Percentiles rank a stretch among this genome's conserved stretches.
Conservation (phyloP, 257 asterid genomes). For the Coffea canephora region DNA sequence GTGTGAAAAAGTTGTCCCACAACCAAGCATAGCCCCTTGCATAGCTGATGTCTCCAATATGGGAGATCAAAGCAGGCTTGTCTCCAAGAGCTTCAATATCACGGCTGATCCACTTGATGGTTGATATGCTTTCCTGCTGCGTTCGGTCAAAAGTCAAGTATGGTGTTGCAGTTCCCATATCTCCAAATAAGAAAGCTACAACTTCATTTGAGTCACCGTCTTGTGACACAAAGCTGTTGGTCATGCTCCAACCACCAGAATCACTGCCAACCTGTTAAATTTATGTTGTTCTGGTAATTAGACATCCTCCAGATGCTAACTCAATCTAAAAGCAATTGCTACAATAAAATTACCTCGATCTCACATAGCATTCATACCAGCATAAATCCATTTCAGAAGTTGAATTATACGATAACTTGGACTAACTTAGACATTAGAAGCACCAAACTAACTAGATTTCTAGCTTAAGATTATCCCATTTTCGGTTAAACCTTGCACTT, state of each 20-base stretch:
- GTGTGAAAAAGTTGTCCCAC: slow-evolving; percentile 90
- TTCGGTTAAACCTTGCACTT: background rate
- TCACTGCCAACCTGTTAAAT: slow-evolving; percentile 76
- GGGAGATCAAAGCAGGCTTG: slow-evolving; percentile 80
- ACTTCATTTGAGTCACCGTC: slow-evolving; percentile 54
- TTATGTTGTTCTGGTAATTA: background rate
- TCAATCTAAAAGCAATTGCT: background rate
- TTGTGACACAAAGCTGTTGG: slow-evolving; percentile 62
- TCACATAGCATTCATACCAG: background rate
- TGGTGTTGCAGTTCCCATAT: slow-evolving; percentile 95
- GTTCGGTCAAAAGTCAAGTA: slow-evolving; percentile 66
- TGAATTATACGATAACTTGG: too few species aligned
- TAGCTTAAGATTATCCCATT: background rate
- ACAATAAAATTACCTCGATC: background rate
- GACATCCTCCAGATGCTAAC: background rate
- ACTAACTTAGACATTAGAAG: too few species aligned
- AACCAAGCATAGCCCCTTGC: slow-evolving; percentile 94
- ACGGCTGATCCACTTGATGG: slow-evolving; percentile 76
- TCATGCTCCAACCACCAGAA: slow-evolving; percentile 75
- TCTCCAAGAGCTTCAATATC: slow-evolving; percentile 77
- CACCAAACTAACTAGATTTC: background rate
- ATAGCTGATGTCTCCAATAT: slow-evolving; percentile 93
- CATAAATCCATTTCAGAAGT: background rate
- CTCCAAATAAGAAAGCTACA: slow-evolving; percentile 81
- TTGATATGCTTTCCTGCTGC: slow-evolving; percentile 74